Evolutionary conservation across 75 land plant species (phyloP), one percentile per base, ranked within the genome.

Genomic region (Isoetes taiwanensis): DNA sequence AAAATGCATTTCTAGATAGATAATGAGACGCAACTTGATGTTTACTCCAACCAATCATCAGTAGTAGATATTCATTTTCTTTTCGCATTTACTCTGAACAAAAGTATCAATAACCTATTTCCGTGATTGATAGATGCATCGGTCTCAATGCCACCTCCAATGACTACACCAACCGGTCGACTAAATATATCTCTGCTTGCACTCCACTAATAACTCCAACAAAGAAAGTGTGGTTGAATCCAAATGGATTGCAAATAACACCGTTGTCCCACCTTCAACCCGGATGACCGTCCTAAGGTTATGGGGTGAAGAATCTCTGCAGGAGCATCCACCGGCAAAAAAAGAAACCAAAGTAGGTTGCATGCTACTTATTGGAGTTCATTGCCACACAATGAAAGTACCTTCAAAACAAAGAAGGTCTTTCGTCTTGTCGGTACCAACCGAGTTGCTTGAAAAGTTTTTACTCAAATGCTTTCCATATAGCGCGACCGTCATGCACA

Each of bases 51-150:
- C n/a, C n/a, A n/a, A n/a, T n/a, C n/a, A n/a, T n/a, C n/a, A n/a
- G n/a, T n/a, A n/a, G n/a, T n/a, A n/a, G n/a, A n/a, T n/a, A n/a
- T n/a, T n/a, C n/a, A n/a, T n/a, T n/a, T n/a, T n/a, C n/a, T n/a
- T n/a, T n/a, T n/a, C n/a, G n/a, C n/a, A n/a, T n/a, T n/a, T n/a
- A n/a, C n/a, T n/a, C n/a, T n/a, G n/a, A n/a, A n/a, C n/a, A n/a
- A n/a, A n/a, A n/a, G n/a, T n/a, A 32, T 59, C 63, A 31, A 25
- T 3, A 28, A 79, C 82, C 97, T 90, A 72, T 90, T 90, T 19
- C 97, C 97, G 26, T 87, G 97, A 63, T 90, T 90, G 40, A 90
- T 90, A 2, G 93, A 86, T 59, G 97, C 97, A 73, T 90, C 97
- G 43, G 93, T 90, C 65, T 90, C 93, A 64, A 90, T 80, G 16